These are phyloP conservation scores for Tolypocladium endophyticum DNA, from an alignment of 2,329 filamentous ascomycete genomes.

Conservation along the genomic window DNA sequence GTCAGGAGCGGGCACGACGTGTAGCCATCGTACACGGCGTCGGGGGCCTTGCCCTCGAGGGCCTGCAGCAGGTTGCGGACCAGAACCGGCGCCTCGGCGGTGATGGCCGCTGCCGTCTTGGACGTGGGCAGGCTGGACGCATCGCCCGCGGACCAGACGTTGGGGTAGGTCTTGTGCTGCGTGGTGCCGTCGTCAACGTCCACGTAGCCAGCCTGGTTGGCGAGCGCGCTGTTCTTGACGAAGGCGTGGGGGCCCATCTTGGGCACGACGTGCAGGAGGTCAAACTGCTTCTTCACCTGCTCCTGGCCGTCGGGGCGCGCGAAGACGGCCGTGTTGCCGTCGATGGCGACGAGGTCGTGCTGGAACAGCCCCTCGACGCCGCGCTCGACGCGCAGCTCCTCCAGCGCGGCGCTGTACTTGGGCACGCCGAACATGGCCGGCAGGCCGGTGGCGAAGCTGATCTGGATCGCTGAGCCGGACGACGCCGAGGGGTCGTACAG, in stretches of 20 bases:
- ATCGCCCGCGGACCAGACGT: constrained; percentile 50
- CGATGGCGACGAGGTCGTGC: constrained; percentile 42
- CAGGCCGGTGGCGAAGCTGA: constrained; percentile 44
- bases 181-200: constrained; percentile 43
- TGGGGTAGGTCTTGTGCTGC: constrained; percentile 41
- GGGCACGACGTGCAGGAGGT: constrained; percentile 45
- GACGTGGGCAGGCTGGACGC: constrained; percentile 49
- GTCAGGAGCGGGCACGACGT: constrained; percentile 44
- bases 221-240: constrained; percentile 40
- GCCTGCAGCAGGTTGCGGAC: constrained; percentile 35
- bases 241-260: constrained; percentile 49
- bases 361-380: constrained; percentile 48
- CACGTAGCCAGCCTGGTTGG: constrained; percentile 45
- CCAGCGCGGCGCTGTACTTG: constrained; percentile 45
- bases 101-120: constrained; percentile 44
- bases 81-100: constrained; percentile 37
- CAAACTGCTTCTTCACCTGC: constrained; percentile 36
- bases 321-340: constrained; percentile 44
- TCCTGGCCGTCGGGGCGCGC: constrained; percentile 29
- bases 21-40: constrained; percentile 41
- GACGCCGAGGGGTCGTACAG: constrained; percentile 32
- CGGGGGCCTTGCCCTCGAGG: constrained; percentile 32
- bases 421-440: constrained; percentile 50
- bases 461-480: constrained; percentile 32
- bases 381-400: constrained; percentile 40